phyloP scores from a whole-genome alignment of 2,329 filamentous ascomycete species.

The Knufia petricola region DNA sequence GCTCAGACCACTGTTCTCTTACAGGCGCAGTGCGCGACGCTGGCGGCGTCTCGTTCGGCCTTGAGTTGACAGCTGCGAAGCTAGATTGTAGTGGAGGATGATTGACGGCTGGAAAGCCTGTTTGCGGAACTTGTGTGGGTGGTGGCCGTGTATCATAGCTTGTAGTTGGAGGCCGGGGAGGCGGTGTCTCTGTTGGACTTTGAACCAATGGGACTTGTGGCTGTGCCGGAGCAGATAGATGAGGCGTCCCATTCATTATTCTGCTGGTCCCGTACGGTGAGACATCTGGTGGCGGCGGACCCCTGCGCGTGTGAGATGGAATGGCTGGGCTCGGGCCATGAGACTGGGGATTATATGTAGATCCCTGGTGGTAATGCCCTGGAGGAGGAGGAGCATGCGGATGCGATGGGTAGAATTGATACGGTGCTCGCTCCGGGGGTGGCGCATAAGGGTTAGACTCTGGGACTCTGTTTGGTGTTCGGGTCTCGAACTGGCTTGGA shows the following conservation, averaged over 20 bases:
- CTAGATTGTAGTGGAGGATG: constrained; percentile 14
- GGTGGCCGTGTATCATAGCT: constrained; percentile 20
- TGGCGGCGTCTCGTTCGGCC: constrained; percentile 13
- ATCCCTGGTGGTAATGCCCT: not conserved
- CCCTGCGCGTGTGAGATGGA: not conserved
- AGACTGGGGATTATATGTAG: not conserved
- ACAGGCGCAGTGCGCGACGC: not conserved
- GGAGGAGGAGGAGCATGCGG: not conserved
- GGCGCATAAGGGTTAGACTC: constrained; percentile 5
- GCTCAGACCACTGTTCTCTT: not conserved
- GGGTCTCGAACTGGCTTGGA: constrained; percentile 18
- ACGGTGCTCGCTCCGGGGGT: constrained; percentile 7
- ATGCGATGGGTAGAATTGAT: constrained; percentile 5
- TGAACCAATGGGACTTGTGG: not conserved
- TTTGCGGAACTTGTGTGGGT: constrained; percentile 15
- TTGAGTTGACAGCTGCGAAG: constrained; percentile 21
- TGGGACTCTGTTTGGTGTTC: constrained; percentile 11
- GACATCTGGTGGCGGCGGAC: not conserved
- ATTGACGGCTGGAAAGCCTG: constrained; percentile 23
- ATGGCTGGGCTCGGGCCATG: not conserved
- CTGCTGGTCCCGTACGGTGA: not conserved
- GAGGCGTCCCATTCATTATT: constrained; percentile 12
- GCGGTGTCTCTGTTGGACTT: constrained; percentile 8
- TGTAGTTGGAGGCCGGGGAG: constrained; percentile 15
- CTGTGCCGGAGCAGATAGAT: constrained; percentile 13